phyloP scores from a whole-genome alignment of 2,329 filamentous ascomycete species.

The Zymoseptoria pseudotritici region DNA sequence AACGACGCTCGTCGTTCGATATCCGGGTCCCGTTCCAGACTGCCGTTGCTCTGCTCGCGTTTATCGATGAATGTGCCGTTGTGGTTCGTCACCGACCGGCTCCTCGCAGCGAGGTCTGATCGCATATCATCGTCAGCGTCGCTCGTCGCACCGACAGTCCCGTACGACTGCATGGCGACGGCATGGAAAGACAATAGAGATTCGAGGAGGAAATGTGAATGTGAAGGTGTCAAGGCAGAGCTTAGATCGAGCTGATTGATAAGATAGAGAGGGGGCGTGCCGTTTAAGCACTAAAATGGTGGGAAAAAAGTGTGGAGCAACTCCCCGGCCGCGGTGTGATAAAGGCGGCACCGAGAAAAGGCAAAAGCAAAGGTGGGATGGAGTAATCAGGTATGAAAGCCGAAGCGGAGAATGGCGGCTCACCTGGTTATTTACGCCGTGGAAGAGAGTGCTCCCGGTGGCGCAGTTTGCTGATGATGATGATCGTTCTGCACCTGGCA shows the following conservation, averaged over 20 bases:
- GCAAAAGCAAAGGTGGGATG: neutral
- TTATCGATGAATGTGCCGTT: conserved; percentile 12
- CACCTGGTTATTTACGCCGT: neutral
- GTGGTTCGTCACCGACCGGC: conserved; percentile 6
- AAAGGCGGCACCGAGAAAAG: neutral
- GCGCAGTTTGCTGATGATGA: neutral
- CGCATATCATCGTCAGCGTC: conserved; percentile 6
- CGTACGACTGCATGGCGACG: conserved; percentile 14
- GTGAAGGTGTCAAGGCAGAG: conserved; percentile 4
- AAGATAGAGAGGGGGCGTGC: neutral
- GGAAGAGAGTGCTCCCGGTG: neutral
- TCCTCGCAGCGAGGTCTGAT: conserved; percentile 11
- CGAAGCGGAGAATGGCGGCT: neutral
- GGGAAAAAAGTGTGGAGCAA: neutral
- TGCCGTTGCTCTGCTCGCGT: conserved; percentile 12
- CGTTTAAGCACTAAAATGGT: neutral
- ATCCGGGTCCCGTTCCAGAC: conserved; percentile 11
- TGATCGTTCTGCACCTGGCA: neutral
- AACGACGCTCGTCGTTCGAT: conserved; percentile 14
- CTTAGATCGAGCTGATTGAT: conserved; percentile 10
- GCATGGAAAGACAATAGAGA: conserved; percentile 2
- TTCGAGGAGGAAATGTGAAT: neutral
- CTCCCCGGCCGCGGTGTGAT: neutral
- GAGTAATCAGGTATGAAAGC: neutral
- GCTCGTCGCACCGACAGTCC: conserved; percentile 10